Base-by-base conservation (phyloP, 2,329 filamentous ascomycete genomes). In the Metarhizium sp. region DNA sequence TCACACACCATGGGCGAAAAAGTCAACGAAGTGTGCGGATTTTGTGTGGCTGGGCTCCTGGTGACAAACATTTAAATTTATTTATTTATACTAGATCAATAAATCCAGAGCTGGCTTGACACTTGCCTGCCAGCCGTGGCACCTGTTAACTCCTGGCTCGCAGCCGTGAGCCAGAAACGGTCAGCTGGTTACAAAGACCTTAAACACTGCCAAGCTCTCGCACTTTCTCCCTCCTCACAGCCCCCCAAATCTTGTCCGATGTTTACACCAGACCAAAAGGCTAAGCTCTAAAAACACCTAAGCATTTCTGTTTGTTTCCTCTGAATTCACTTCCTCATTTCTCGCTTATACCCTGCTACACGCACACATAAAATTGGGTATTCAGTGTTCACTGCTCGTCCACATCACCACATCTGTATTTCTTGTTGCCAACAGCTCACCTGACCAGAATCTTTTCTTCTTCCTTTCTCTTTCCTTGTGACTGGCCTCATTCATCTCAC, bases 101-200 rank as follows among this genome's bases (percentile, higher is more conserved):
- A 25, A 25, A 25, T 2, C 32, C 10, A 1, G 32, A 11, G 7
- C 10, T 34, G 7, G 32, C 32, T 34, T 11, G 2, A 34, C n/a
- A 45, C n/a, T 20, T 20, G 42, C 20, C n/a, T 20, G 55, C 48
- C 55, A 43, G 55, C 51, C 25, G 51, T 40, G 6, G 16, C 55
- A 47, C 43, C 55, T 47, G 55, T 46, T 45, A 47, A 36, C 16
- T 45, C 54, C 38, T 40, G 38, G 38, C 38, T 40, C 38, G 14
- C 2, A 40, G 38, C 38, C 1, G 38, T 34, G 10, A 40, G 38
- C 32, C 7, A 25, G 25, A 25, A 25, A 25, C 3, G 4, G 25
- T 1, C 25, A 25, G 25, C 25, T 25, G 25, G 25, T 25, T 25
- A 25, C 4, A 25, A 3, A 25, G 25, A 25, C 25, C 25, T 25